These are phyloP conservation scores for Neopestalotiopsis sp. DNA, from an alignment of 2,329 filamentous ascomycete genomes.

Conservation along the genomic window DNA sequence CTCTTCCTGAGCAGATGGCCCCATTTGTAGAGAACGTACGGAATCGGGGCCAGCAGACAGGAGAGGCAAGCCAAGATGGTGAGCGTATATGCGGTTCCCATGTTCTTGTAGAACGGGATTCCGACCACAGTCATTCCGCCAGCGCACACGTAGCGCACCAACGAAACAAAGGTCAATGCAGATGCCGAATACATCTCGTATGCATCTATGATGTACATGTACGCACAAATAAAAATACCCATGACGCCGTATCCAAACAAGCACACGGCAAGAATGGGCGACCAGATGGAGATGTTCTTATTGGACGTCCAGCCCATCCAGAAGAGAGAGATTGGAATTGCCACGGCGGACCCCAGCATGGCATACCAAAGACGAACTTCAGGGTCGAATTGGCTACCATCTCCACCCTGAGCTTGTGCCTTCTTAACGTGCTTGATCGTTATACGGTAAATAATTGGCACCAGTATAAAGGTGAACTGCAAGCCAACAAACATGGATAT, in stretches of 20 bases:
- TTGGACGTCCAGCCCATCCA: slow-evolving; percentile 56
- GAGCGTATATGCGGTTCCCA: slow-evolving; percentile 38
- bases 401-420: slow-evolving; percentile 44
- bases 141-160: slow-evolving; percentile 36
- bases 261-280: slow-evolving; percentile 44
- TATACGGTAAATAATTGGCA: slow-evolving; percentile 39
- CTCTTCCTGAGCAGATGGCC: slow-evolving; percentile 18
- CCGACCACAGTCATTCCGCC: slow-evolving; percentile 41
- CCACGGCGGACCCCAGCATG: slow-evolving; percentile 44
- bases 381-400: slow-evolving; percentile 38
- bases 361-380: slow-evolving; percentile 49
- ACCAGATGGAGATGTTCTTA: slow-evolving; percentile 47
- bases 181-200: slow-evolving; percentile 40
- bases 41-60: slow-evolving; percentile 33
- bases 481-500: slow-evolving; percentile 48
- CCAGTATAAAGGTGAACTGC: slow-evolving; percentile 36
- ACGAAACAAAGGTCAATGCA: slow-evolving; percentile 36
- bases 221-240: slow-evolving; percentile 40
- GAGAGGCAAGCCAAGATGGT: slow-evolving; percentile 38
- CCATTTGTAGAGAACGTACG: slow-evolving; percentile 32
- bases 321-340: slow-evolving; percentile 52
- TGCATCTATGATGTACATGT: slow-evolving; percentile 43
- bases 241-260: slow-evolving; percentile 52
- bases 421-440: slow-evolving; percentile 31
- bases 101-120: slow-evolving; percentile 38